phyloP scores from a whole-genome alignment of 2,329 filamentous ascomycete genomes.

The Coniella lustricola region DNA sequence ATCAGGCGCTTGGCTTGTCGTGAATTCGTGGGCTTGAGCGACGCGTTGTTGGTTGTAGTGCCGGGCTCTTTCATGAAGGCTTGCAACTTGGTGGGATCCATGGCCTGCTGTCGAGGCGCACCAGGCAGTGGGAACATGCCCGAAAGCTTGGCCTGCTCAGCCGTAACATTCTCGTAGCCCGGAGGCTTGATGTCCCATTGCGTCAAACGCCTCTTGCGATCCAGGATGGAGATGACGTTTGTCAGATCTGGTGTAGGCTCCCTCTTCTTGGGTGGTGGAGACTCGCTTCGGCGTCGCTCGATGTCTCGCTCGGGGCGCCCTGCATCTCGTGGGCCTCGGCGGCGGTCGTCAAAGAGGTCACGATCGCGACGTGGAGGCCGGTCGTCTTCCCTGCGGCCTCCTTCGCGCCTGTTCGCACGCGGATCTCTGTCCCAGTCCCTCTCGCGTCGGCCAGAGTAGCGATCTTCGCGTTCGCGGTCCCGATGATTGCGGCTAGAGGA shows the following conservation, averaged over 20 bases:
- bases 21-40: slow-evolving; percentile 86
- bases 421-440: slow-evolving; percentile 31
- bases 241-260: slow-evolving; percentile 95
- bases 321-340: slow-evolving; percentile 36
- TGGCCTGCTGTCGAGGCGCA: slow-evolving; percentile 86
- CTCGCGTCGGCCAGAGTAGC: slow-evolving; percentile 59
- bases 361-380: slow-evolving; percentile 39
- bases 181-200: slow-evolving; percentile 99
- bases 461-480: slow-evolving; percentile 87
- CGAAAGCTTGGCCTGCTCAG: slow-evolving; percentile 96
- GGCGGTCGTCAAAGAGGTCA: slow-evolving; percentile 57
- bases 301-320: slow-evolving; percentile 31
- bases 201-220: slow-evolving; percentile 85
- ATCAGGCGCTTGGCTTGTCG: slow-evolving; percentile 91
- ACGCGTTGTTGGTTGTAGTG: slow-evolving; percentile 62
- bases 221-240: slow-evolving; percentile 70
- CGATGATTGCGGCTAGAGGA: slow-evolving; percentile 88
- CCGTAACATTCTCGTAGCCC: slow-evolving; percentile 95
- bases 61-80: slow-evolving; percentile 91
- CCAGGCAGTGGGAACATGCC: slow-evolving; percentile 98
- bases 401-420: slow-evolving; percentile 50
- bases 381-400: slow-evolving; percentile 62
- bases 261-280: slow-evolving; percentile 79
- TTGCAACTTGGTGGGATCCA: slow-evolving; percentile 90
- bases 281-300: slow-evolving; percentile 65